Percentiles rank a stretch among this genome's conserved stretches.
phyloP scores from a whole-genome alignment of 2,329 filamentous ascomycete genomes.

The Aspergillus sergii region DNA sequence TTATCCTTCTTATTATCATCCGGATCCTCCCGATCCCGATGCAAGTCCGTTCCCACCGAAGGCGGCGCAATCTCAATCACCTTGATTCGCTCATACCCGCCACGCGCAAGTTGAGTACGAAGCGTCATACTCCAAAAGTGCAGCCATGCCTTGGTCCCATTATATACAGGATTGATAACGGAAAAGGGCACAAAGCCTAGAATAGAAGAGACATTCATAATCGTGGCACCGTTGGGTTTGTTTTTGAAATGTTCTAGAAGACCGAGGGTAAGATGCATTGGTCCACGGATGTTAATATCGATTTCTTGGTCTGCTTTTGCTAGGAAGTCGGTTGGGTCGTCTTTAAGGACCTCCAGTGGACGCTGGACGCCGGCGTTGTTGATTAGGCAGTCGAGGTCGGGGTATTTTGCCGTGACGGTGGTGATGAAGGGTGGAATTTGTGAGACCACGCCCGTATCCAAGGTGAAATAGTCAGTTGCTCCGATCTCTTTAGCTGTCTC shows the following conservation, averaged over 20 bases:
- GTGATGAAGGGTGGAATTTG: slow-evolving; percentile 47
- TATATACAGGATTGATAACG: slow-evolving; percentile 61
- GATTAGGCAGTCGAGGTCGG: slow-evolving; percentile 59
- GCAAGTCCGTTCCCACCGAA: slow-evolving; percentile 57
- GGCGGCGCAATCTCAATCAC: slow-evolving; percentile 62
- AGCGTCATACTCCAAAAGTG: slow-evolving; percentile 61
- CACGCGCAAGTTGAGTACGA: slow-evolving; percentile 51
- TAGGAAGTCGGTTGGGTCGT: slow-evolving; percentile 36
- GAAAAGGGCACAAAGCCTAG: slow-evolving; percentile 57
- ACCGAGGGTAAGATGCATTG: slow-evolving; percentile 57
- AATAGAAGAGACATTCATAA: slow-evolving; percentile 59
- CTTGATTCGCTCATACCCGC: slow-evolving; percentile 41
- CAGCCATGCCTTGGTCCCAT: slow-evolving; percentile 61
- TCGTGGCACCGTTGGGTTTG: slow-evolving; percentile 36
- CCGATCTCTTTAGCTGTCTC: slow-evolving; percentile 48
- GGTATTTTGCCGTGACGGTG: slow-evolving; percentile 52
- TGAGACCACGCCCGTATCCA: slow-evolving; percentile 53
- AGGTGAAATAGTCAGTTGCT: slow-evolving; percentile 54
- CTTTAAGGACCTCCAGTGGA: slow-evolving; percentile 51
- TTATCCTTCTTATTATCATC: slow-evolving; percentile 63
- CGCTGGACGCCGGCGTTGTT: slow-evolving; percentile 64
- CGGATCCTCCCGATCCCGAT: slow-evolving; percentile 58
- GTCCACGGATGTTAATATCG: slow-evolving; percentile 60
- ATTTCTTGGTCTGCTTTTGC: slow-evolving; percentile 59
- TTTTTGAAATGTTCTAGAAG: slow-evolving; percentile 54